Conservation (phyloP, 1,139 yeast genomes). For the Eremothecium gossypii region DNA sequence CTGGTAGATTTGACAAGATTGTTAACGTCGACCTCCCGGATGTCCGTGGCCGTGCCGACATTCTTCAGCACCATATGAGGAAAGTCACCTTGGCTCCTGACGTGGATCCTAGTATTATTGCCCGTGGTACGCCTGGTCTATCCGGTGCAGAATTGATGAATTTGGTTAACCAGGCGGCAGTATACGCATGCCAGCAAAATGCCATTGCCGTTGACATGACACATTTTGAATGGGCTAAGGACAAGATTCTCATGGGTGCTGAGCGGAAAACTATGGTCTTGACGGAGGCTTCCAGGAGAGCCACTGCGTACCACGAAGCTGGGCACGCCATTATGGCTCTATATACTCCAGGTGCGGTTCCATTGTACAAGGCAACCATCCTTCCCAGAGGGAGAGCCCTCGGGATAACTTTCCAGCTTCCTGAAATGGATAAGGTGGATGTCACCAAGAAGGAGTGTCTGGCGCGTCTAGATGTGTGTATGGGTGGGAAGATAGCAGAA, state of each 20-base stretch:
- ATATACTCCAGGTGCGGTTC: constrained; percentile 92
- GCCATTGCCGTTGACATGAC: constrained; percentile 85
- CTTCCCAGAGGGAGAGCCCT: constrained; percentile 94
- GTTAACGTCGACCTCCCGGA: constrained; percentile 95
- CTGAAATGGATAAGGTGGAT: constrained; percentile 97
- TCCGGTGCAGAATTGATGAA: constrained; percentile 97
- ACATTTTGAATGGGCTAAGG: constrained; percentile 99
- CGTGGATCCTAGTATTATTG: constrained; percentile 81
- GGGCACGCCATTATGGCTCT: constrained; percentile 98
- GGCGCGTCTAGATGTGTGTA: constrained; percentile 90
- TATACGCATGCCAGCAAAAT: constrained; percentile 85
- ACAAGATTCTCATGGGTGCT: constrained; percentile 94
- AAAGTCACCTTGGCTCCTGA: constrained; percentile 78
- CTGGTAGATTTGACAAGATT: constrained; percentile 95
- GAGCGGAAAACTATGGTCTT: constrained; percentile 96
- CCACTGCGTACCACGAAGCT: constrained; percentile 97
- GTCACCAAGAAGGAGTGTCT: constrained; percentile 82
- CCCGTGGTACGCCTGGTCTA: constrained; percentile 95
- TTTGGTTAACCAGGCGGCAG: constrained; percentile 95
- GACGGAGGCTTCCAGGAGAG: constrained; percentile 86
- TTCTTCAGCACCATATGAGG: constrained; percentile 83
- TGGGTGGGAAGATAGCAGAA: constrained; percentile 99
- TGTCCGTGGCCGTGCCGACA: constrained; percentile 93
- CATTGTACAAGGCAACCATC: constrained; percentile 92
- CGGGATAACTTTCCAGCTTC: constrained; percentile 94